phyloP scores from a whole-genome alignment of 2,329 filamentous ascomycete genomes.

The Ophidiomyces ophidiicola region DNA sequence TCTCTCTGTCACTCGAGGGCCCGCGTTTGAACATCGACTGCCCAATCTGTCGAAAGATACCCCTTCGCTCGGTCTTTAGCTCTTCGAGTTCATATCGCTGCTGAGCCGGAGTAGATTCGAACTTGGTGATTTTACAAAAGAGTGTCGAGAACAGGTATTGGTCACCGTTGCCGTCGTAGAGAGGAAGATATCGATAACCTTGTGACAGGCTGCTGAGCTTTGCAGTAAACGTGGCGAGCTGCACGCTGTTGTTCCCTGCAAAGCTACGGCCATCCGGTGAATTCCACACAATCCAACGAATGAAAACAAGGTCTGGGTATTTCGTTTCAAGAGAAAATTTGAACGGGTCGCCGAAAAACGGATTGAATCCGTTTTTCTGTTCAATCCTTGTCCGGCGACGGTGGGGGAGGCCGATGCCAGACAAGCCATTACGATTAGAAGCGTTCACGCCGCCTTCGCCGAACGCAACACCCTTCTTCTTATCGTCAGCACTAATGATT shows the following conservation, averaged over 20 bases:
- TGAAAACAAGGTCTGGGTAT: slow-evolving; percentile 83
- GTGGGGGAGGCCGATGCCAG: slow-evolving; percentile 58
- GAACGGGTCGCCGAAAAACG: slow-evolving; percentile 68
- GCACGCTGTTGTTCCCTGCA: slow-evolving; percentile 48
- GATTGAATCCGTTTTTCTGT: slow-evolving; percentile 85
- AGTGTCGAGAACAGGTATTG: slow-evolving; percentile 90
- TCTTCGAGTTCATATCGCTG: slow-evolving; percentile 28
- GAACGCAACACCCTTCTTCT: slow-evolving; percentile 58
- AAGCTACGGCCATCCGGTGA: slow-evolving; percentile 62
- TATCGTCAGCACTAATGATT: slow-evolving; percentile 87
- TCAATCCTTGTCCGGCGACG: slow-evolving; percentile 70
- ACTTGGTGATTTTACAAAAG: slow-evolving; percentile 73
- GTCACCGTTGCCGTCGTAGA: slow-evolving; percentile 79
- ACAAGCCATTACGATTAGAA: slow-evolving; percentile 51
- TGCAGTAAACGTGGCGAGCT: slow-evolving; percentile 80
- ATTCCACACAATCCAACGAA: slow-evolving; percentile 84
- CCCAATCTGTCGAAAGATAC: slow-evolving; percentile 32
- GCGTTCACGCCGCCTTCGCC: slow-evolving; percentile 55
- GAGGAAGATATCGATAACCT: slow-evolving; percentile 81
- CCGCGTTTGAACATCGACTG: slow-evolving; percentile 36
- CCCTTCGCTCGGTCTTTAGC: slow-evolving; percentile 30
- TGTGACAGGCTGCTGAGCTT: slow-evolving; percentile 82
- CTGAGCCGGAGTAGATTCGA: slow-evolving; percentile 36
- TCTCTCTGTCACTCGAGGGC: slow-evolving; percentile 30
- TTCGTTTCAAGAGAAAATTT: slow-evolving; percentile 81